Percentiles rank a stretch among this genome's conserved stretches.
phyloP scores from a whole-genome alignment of 768 basidiomycete species.

The Candolleomyces aberdarensis region DNA sequence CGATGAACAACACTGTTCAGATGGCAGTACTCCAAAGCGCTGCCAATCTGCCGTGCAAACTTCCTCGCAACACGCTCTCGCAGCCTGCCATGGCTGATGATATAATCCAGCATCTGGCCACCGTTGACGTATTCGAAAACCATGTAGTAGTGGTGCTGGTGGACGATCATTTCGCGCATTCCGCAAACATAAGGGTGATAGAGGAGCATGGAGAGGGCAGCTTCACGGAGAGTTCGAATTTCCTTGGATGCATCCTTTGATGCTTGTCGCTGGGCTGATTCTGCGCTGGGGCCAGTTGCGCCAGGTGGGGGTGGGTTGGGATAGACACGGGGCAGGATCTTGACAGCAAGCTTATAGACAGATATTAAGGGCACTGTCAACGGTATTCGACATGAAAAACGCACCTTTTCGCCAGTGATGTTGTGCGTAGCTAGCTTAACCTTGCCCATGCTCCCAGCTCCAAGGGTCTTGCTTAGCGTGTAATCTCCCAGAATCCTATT shows the following conservation, averaged over 20 bases:
- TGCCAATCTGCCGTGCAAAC: constrained; percentile 96
- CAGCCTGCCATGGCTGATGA: constrained; percentile 95
- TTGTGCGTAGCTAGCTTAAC: constrained; percentile 95
- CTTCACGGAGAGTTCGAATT: constrained; percentile 93
- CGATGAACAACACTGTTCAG: constrained; percentile 97
- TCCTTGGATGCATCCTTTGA: constrained; percentile 93
- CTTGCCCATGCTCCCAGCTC: constrained; percentile 98
- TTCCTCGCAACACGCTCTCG: constrained; percentile 95
- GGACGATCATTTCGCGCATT: constrained; percentile 98
- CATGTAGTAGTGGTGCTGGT: constrained; percentile 99
- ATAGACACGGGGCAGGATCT: constrained; percentile 89
- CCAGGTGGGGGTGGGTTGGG: constrained; percentile 50
- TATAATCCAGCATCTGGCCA: constrained; percentile 99
- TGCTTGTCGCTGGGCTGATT: constrained; percentile 69
- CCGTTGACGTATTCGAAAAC: constrained; percentile 98
- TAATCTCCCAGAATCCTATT: constrained; percentile 87
- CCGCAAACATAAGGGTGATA: constrained; percentile 99
- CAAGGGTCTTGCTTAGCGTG: constrained; percentile 93
- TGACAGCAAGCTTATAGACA: constrained; percentile 82
- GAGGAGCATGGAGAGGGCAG: constrained; percentile 89
- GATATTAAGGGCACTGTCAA: constrained; percentile 5
- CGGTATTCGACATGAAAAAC: constrained; percentile 16
- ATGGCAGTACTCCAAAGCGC: constrained; percentile 95
- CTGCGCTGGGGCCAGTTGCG: constrained; percentile 40
- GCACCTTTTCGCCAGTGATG: constrained; percentile 87